Conservation (phyloP, 495 filamentous ascomycete species). For the Tuber umbilicatum region DNA sequence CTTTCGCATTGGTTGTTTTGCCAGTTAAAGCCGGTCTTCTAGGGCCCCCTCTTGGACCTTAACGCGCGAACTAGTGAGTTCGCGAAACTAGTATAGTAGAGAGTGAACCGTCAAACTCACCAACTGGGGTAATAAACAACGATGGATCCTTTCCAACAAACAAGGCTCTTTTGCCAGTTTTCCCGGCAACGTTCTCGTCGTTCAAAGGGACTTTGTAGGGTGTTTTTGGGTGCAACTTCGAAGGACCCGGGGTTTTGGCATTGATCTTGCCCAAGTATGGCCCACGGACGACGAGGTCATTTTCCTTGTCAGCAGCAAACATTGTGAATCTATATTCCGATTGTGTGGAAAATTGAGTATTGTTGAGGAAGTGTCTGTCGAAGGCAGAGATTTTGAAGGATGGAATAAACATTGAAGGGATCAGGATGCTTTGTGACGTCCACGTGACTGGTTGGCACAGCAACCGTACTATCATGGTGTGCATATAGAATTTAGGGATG, state of each 20-base stretch:
- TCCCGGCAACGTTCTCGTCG: constrained; percentile 70
- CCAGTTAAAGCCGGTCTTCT: constrained; percentile 75
- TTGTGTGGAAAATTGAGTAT: constrained; percentile 4
- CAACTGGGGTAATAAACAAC: constrained; percentile 75
- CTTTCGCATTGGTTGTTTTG: constrained; percentile 77
- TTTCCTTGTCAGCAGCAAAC: constrained; percentile 83
- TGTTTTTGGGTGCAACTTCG: constrained; percentile 69
- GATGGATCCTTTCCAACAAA: constrained; percentile 57
- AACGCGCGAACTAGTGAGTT: constrained; percentile 24
- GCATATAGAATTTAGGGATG: neutral
- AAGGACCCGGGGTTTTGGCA: constrained; percentile 67
- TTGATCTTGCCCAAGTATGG: constrained; percentile 61
- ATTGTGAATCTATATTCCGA: constrained; percentile 42
- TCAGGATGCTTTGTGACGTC: neutral
- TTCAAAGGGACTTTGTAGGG: constrained; percentile 76
- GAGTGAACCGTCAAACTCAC: constrained; percentile 47
- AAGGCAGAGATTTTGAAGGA: neutral
- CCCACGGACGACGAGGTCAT: constrained; percentile 60
- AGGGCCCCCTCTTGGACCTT: constrained; percentile 49
- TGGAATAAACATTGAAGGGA: neutral
- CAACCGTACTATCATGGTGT: neutral
- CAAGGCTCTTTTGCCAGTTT: constrained; percentile 59
- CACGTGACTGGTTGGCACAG: neutral
- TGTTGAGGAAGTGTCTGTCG: neutral
- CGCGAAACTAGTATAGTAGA: constrained; percentile 3